Percentiles rank a stretch among this genome's conserved stretches.
Evolutionary conservation across 169 alveolate genomes (phyloP).

Genomic region (Plasmodium knowlesi): DNA sequence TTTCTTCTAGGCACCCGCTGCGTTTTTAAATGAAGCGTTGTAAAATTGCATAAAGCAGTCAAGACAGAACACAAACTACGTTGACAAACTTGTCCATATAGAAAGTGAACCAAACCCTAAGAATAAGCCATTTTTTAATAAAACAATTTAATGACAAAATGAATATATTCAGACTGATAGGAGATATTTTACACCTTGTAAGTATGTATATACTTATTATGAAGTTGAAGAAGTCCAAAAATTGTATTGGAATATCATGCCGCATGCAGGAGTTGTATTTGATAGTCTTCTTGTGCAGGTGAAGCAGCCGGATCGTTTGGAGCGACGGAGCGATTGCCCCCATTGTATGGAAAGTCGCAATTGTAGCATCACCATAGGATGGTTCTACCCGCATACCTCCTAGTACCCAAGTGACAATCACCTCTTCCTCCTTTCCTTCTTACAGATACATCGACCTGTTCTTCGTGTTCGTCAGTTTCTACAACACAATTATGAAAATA

Average conservation of each 20-base stretch:
- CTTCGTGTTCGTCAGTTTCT: constrained; percentile 90
- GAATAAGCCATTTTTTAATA: neutral
- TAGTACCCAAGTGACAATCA: neutral
- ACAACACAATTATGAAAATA: constrained; percentile 95
- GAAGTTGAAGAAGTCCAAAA: constrained; percentile 92
- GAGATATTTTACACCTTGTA: constrained; percentile 94
- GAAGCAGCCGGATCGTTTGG: constrained; percentile 12
- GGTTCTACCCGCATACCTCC: neutral
- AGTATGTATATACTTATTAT: constrained; percentile 92
- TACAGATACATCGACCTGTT: constrained; percentile 88
- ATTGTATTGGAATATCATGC: constrained; percentile 96
- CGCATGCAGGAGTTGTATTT: constrained; percentile 96
- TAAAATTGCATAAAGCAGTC: neutral
- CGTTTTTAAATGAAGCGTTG: neutral
- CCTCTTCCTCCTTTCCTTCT: neutral
- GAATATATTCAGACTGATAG: constrained; percentile 94
- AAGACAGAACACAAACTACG: neutral
- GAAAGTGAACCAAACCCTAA: neutral
- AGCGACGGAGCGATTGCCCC: neutral
- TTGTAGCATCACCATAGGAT: neutral
- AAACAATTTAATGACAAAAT: constrained; percentile 83
- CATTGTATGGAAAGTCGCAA: neutral
- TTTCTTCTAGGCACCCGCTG: neutral
- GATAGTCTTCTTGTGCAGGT: constrained; percentile 93
- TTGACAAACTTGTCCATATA: neutral